Evolutionary conservation across 2,329 filamentous ascomycete species (phyloP).

Genomic region (Ophiobolus disseminans): DNA sequence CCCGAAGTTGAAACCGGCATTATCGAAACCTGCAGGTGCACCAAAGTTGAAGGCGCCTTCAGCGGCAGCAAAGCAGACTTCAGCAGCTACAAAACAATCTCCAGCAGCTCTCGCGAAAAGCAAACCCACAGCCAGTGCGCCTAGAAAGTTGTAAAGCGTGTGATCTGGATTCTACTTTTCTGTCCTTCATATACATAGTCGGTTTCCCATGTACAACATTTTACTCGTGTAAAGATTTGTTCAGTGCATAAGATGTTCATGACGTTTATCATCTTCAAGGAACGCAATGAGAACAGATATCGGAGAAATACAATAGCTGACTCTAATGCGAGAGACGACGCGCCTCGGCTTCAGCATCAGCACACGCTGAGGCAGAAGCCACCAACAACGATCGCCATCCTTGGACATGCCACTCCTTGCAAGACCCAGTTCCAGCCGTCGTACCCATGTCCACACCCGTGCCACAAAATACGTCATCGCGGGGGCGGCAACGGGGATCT

Average conservation of each 20-base stretch:
- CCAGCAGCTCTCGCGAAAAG: conserved; percentile 8
- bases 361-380: background rate
- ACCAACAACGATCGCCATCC: background rate
- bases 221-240: background rate
- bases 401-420: conserved; percentile 1
- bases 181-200: too few species aligned
- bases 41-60: conserved; percentile 8
- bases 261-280: background rate
- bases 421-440: conserved; percentile 4
- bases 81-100: conserved; percentile 10
- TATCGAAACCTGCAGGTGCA: background rate
- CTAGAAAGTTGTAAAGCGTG: conserved; percentile 11
- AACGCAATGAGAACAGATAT: too few species aligned
- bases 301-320: too few species aligned
- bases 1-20: background rate
- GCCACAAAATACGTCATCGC: conserved; percentile 41
- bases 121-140: background rate
- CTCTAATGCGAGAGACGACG: too few species aligned
- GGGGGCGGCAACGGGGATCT: conserved; percentile 21
- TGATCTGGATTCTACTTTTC: background rate
- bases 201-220: background rate
- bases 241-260: background rate
- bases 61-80: conserved; percentile 4
- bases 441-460: conserved; percentile 16
- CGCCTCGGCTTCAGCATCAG: too few species aligned